A percentile compares a stretch with the other conserved stretches of the same genome.
Evolutionary conservation across 2,329 filamentous ascomycete genomes (phyloP).

Genomic region (Penicillium sp.): DNA sequence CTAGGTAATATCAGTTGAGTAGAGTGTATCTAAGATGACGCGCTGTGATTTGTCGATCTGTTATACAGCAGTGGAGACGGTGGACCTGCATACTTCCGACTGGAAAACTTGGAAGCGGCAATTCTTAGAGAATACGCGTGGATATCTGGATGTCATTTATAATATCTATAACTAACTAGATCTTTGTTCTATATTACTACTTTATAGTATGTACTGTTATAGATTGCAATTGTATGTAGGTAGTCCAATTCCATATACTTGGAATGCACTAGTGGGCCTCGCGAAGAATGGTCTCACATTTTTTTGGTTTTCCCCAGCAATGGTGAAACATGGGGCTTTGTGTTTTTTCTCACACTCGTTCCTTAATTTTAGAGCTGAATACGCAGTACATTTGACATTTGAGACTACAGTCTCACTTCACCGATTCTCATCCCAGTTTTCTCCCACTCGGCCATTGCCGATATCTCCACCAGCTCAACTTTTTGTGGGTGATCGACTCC

Average conservation of each 20-base stretch:
- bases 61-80: slow-evolving; percentile 4
- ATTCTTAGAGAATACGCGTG: too few species aligned
- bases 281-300: slow-evolving; percentile 20
- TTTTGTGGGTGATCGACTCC: neutral
- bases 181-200: neutral
- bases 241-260: neutral
- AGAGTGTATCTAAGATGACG: slow-evolving; percentile 1
- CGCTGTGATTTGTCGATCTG: slow-evolving; percentile 6
- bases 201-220: too few species aligned
- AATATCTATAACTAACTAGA: too few species aligned
- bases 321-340: slow-evolving; percentile 18
- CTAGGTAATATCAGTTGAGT: too few species aligned
- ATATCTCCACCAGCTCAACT: slow-evolving; percentile 3
- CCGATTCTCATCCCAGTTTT: neutral
- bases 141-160: too few species aligned
- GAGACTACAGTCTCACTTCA: too few species aligned
- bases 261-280: neutral
- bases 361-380: neutral
- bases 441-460: slow-evolving; percentile 2
- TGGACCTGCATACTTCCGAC: slow-evolving; percentile 9
- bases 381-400: too few species aligned
- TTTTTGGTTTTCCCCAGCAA: slow-evolving; percentile 14
- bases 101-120: neutral
- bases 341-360: neutral
- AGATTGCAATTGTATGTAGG: neutral